phyloP scores from a whole-genome alignment of 2,329 filamentous ascomycete genomes.

The Diplodia sapinea region DNA sequence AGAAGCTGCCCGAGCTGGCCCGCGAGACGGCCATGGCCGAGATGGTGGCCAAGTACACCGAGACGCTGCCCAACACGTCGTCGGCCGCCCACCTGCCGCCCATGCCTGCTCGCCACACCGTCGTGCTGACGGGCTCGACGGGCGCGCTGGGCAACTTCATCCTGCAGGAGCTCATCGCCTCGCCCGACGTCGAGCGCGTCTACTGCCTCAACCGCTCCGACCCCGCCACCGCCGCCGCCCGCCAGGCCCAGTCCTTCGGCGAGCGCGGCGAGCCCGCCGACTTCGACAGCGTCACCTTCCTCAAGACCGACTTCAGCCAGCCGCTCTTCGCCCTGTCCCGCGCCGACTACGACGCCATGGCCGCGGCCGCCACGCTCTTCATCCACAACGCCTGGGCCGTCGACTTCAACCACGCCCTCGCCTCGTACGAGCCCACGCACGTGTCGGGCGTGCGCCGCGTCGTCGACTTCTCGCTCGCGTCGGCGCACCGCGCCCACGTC shows the following conservation, averaged over 20 bases:
- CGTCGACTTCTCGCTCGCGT: conserved; percentile 45
- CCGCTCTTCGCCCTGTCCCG: conserved; percentile 31
- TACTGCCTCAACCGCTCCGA: conserved; percentile 33
- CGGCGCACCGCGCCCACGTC: conserved; percentile 36
- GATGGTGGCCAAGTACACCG: conserved; percentile 42
- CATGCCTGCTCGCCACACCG: conserved; percentile 19
- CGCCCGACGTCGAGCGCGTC: conserved; percentile 27
- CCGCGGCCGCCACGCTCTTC: conserved; percentile 38
- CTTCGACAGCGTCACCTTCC: conserved; percentile 29
- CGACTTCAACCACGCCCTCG: conserved; percentile 45
- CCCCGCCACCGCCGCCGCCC: not conserved
- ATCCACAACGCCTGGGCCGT: conserved; percentile 50
- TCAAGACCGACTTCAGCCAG: conserved; percentile 32
- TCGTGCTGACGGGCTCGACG: conserved; percentile 34
- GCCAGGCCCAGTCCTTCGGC: conserved; percentile 3
- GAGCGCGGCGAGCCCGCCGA: conserved; percentile 15
- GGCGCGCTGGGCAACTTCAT: conserved; percentile 35
- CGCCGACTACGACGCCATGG: conserved; percentile 32
- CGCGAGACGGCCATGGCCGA: conserved; percentile 38
- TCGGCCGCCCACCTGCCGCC: not conserved
- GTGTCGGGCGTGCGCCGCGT: conserved; percentile 42
- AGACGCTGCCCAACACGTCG: conserved; percentile 32
- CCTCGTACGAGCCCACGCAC: conserved; percentile 41
- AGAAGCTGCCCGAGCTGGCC: conserved; percentile 13
- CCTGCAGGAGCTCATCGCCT: conserved; percentile 32